These are phyloP conservation scores for Phalaenopsis hybrid DNA, from an alignment of 116 monocot species.

Conservation along the genomic window DNA sequence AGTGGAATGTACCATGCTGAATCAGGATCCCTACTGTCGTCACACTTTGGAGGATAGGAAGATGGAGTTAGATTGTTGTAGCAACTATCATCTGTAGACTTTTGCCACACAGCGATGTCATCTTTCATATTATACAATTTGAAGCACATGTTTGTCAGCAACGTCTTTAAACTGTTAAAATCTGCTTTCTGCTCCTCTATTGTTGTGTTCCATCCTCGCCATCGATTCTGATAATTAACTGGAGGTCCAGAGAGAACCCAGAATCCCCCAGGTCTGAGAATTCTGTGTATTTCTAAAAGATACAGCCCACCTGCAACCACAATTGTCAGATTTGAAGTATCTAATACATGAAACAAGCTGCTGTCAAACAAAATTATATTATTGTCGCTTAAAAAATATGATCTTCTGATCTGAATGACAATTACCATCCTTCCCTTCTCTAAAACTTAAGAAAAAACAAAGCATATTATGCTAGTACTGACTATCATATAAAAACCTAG, in stretches of 20 bases:
- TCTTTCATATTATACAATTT: constrained; percentile 81
- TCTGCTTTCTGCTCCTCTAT: constrained; percentile 67
- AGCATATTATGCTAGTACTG: not conserved
- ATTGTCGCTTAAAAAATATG: not conserved
- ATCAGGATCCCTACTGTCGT: constrained; percentile 81
- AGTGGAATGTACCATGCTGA: constrained; percentile 82
- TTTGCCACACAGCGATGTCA: constrained; percentile 96
- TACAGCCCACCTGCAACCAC: constrained; percentile 73
- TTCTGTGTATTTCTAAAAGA: constrained; percentile 77
- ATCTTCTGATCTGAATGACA: not conserved
- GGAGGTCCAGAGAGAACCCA: constrained; percentile 92
- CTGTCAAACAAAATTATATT: not conserved
- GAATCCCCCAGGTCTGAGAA: constrained; percentile 83
- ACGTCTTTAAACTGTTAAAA: constrained; percentile 65
- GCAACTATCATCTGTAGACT: constrained; percentile 59
- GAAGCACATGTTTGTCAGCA: constrained; percentile 85
- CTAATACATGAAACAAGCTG: not conserved
- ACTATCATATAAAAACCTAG: not conserved
- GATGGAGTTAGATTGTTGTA: constrained; percentile 48
- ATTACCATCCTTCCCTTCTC: not conserved
- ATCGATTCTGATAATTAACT: constrained; percentile 80
- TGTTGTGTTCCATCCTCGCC: constrained; percentile 97
- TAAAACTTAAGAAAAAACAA: not conserved
- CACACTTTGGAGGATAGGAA: constrained; percentile 65
- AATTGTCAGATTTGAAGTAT: not conserved